phyloP scores from a whole-genome alignment of 306 rosid species.

The Alnus glutinosa region DNA sequence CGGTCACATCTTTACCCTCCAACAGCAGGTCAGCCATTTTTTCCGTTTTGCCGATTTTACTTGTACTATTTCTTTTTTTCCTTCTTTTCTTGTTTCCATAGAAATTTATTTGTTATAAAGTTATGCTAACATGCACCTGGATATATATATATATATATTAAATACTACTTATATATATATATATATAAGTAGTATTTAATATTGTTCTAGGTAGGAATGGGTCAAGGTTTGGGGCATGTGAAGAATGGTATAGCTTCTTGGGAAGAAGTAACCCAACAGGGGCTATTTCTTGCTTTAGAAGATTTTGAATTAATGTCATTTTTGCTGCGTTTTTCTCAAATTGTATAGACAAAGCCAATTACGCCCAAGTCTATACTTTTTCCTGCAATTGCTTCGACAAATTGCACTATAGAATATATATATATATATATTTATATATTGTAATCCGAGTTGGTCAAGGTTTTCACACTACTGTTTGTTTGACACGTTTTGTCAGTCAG shows the following conservation, averaged over 20 bases:
- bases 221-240: background rate
- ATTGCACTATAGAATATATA: slow-evolving; percentile 13
- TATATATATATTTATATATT: background rate
- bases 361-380: slow-evolving; percentile 9
- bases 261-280: background rate
- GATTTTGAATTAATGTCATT: background rate
- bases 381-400: slow-evolving; percentile 14
- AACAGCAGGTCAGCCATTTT: slow-evolving; percentile 64
- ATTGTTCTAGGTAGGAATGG: background rate
- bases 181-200: background rate
- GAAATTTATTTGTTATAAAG: too few relatives aligned
- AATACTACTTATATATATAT: too few relatives aligned
- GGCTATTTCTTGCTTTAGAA: background rate
- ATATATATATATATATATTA: too few relatives aligned
- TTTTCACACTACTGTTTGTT: slow-evolving; percentile 36
- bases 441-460: slow-evolving; percentile 43
- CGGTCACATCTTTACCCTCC: slow-evolving; percentile 75
- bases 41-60: too few relatives aligned
- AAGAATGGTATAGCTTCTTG: background rate
- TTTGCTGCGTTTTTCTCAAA: background rate
- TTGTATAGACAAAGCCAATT: background rate
- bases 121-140: too few relatives aligned
- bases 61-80: background rate
- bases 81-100: background rate
- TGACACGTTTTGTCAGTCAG: slow-evolving; percentile 29